Evolutionary conservation across 306 rosid genomes (phyloP).

Genomic region (Lathyrus aphaca): DNA sequence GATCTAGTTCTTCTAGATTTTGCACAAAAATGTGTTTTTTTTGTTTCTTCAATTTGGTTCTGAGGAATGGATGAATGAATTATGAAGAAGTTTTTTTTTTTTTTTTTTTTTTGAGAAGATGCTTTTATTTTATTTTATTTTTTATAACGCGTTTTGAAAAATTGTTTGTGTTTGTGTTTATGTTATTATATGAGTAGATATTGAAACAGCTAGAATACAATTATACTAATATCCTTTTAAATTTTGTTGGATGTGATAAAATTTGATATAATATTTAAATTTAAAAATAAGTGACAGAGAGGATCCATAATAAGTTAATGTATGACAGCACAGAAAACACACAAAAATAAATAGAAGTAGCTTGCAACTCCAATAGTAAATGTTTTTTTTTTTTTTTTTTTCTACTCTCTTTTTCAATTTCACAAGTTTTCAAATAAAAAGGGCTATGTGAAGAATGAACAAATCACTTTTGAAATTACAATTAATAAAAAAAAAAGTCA

Average conservation of each 20-base stretch:
- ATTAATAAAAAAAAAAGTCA: too few relatives aligned
- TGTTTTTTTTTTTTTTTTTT: too few relatives aligned
- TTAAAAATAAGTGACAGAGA: neutral
- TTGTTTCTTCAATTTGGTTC: neutral
- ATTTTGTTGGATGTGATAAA: too few relatives aligned
- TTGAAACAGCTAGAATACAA: neutral
- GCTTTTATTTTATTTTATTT: neutral
- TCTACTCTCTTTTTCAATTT: too few relatives aligned
- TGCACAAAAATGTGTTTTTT: neutral
- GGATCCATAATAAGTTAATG: neutral
- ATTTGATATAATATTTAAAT: too few relatives aligned
- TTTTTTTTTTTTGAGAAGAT: neutral
- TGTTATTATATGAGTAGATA: neutral
- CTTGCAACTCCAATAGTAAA: too few relatives aligned
- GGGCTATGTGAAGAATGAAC: too few relatives aligned
- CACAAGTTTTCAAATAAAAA: too few relatives aligned
- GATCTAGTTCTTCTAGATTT: slow-evolving; percentile 35
- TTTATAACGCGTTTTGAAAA: neutral
- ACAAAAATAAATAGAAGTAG: neutral
- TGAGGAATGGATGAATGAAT: neutral
- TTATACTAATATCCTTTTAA: neutral
- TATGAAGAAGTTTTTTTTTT: neutral
- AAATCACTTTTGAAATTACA: too few relatives aligned
- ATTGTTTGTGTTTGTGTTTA: neutral
- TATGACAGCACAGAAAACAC: neutral